These are phyloP conservation scores for Leishmania arabica DNA, from an alignment of 208 protist species.

Conservation along the genomic window DNA sequence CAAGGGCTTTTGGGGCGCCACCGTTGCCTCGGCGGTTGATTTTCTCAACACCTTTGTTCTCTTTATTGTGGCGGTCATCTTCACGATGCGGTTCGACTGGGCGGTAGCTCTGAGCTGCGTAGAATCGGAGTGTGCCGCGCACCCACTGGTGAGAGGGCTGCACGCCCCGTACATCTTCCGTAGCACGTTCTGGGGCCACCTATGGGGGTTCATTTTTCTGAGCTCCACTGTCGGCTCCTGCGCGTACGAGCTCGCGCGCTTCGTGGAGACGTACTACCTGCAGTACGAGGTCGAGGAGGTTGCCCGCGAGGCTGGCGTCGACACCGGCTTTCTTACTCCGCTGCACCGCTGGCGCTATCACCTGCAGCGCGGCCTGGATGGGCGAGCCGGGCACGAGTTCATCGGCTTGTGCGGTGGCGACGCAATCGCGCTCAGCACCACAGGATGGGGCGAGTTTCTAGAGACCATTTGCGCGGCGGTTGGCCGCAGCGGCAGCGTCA, in stretches of 20 bases:
- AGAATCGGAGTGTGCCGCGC: slow-evolving; percentile 51
- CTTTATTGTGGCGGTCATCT: slow-evolving; percentile 46
- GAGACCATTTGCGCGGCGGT: slow-evolving; percentile 51
- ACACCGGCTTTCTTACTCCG: slow-evolving; percentile 65
- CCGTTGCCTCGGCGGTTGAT: slow-evolving; percentile 56
- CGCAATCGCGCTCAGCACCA: slow-evolving; percentile 51
- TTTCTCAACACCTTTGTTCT: slow-evolving; percentile 70
- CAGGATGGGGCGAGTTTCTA: slow-evolving; percentile 73
- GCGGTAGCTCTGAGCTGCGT: slow-evolving; percentile 51
- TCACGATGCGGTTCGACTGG: slow-evolving; percentile 76
- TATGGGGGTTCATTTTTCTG: slow-evolving; percentile 47
- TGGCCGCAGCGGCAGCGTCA: slow-evolving; percentile 28
- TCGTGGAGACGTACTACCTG: slow-evolving; percentile 51
- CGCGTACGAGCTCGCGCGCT: slow-evolving; percentile 59
- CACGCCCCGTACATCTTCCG: slow-evolving; percentile 50
- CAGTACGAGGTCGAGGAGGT: slow-evolving; percentile 59
- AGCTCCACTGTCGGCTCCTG: slow-evolving; percentile 36
- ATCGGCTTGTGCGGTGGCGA: slow-evolving; percentile 27
- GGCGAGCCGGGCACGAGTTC: slow-evolving; percentile 43
- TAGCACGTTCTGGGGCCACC: slow-evolving; percentile 25
- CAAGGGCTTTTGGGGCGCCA: slow-evolving; percentile 72
- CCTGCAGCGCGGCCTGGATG: slow-evolving; percentile 34
- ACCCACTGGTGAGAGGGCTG: slow-evolving; percentile 37
- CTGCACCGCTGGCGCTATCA: slow-evolving; percentile 54
- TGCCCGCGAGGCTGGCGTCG: slow-evolving; percentile 44